Percentiles rank a stretch among this genome's conserved stretches.
Evolutionary conservation across 2,329 filamentous ascomycete species (phyloP).

Genomic region (Phaeophleospora eucalypticola): DNA sequence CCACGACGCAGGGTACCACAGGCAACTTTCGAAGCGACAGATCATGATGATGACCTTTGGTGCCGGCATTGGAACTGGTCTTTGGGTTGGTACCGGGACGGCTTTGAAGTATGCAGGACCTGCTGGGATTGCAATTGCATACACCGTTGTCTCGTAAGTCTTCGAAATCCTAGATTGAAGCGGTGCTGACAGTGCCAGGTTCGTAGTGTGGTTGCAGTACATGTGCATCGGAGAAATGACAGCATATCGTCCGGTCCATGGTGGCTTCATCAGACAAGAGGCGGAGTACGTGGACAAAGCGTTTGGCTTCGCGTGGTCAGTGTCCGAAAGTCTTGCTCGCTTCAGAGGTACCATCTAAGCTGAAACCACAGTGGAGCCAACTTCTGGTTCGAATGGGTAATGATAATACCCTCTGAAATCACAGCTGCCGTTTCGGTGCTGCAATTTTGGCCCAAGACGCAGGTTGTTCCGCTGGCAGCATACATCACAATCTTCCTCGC

Average conservation of each 20-base stretch:
- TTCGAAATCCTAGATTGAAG: not conserved
- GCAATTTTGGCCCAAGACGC: constrained; percentile 32
- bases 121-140: constrained; percentile 33
- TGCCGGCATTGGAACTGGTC: constrained; percentile 34
- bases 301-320: constrained; percentile 34
- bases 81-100: constrained; percentile 37
- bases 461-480: constrained; percentile 28
- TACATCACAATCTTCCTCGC: constrained; percentile 35
- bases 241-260: constrained; percentile 28
- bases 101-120: constrained; percentile 35
- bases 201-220: constrained; percentile 34
- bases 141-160: constrained; percentile 24
- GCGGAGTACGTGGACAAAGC: constrained; percentile 33
- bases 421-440: constrained; percentile 34
- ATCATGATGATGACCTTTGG: constrained; percentile 41
- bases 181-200: constrained; percentile 15
- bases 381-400: constrained; percentile 35
- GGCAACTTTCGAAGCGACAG: constrained; percentile 31
- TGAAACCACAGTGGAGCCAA: constrained; percentile 36
- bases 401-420: constrained; percentile 35
- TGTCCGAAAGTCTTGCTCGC: no score
- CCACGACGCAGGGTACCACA: constrained; percentile 30
- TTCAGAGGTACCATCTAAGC: no score
- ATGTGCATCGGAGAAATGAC: constrained; percentile 32
- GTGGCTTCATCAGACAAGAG: constrained; percentile 33